Conservation (phyloP, 306 rosid species). For the Sindora glabra region DNA sequence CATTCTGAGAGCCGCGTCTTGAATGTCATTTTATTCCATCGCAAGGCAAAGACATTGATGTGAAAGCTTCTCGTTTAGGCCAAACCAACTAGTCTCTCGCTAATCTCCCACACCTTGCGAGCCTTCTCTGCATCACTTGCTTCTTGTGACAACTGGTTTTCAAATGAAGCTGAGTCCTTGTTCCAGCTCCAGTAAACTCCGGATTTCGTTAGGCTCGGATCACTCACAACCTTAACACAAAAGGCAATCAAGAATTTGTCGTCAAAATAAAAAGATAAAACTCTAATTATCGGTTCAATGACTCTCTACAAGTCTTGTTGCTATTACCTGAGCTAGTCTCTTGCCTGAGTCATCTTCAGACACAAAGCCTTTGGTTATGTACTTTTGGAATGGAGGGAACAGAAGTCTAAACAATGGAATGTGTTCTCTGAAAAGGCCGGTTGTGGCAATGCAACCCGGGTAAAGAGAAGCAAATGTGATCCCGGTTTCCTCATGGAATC, state of each 20-base stretch:
- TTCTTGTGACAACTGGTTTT: constrained; percentile 83
- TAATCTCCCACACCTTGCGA: constrained; percentile 85
- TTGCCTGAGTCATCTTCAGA: constrained; percentile 97
- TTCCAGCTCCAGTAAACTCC: constrained; percentile 99
- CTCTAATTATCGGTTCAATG: too few relatives aligned
- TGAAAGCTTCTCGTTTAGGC: constrained; percentile 31
- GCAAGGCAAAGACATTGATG: not conserved
- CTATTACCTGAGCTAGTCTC: constrained; percentile 91
- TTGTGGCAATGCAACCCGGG: constrained; percentile 98
- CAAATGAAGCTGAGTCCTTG: constrained; percentile 82
- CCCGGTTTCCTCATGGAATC: constrained; percentile 88
- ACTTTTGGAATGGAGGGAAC: constrained; percentile 97
- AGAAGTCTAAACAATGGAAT: constrained; percentile 84
- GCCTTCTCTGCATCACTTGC: constrained; percentile 87
- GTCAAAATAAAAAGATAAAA: constrained; percentile 8
- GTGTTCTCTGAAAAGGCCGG: constrained; percentile 95
- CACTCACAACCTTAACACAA: constrained; percentile 85
- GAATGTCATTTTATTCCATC: too few relatives aligned
- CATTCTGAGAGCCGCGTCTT: too few relatives aligned
- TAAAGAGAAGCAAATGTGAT: constrained; percentile 85
- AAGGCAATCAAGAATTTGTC: constrained; percentile 9
- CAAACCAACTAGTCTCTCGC: constrained; percentile 95
- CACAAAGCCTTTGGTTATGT: constrained; percentile 89
- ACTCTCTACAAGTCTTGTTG: not conserved
- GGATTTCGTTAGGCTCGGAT: constrained; percentile 91